Evolutionary conservation across 2,329 filamentous ascomycete species (phyloP).

Genomic region (Westerdykella ornata): DNA sequence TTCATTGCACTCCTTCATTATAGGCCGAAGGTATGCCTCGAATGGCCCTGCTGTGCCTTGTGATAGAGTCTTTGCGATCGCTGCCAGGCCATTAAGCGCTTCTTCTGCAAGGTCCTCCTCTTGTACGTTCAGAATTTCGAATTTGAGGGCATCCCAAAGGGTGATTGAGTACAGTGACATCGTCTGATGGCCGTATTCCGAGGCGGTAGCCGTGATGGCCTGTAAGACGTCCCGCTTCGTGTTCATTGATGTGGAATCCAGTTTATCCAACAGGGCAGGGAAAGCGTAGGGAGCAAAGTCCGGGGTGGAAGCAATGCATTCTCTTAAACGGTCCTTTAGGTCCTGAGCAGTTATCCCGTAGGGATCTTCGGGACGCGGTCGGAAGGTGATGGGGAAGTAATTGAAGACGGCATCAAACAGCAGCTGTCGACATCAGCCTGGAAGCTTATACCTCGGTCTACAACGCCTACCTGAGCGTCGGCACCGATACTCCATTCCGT

Average conservation of each 20-base stretch:
- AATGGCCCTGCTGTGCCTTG: slow-evolving; percentile 43
- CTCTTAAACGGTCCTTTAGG: slow-evolving; percentile 56
- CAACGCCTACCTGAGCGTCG: slow-evolving; percentile 50
- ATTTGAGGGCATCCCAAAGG: slow-evolving; percentile 63
- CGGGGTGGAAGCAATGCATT: slow-evolving; percentile 57
- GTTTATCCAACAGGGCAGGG: slow-evolving; percentile 60
- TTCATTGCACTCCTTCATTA: slow-evolving; percentile 61
- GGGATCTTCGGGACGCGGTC: slow-evolving; percentile 61
- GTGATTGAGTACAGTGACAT: slow-evolving; percentile 58
- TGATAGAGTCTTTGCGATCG: slow-evolving; percentile 52
- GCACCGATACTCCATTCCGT: slow-evolving; percentile 59
- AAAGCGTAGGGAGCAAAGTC: slow-evolving; percentile 61
- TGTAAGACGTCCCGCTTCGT: slow-evolving; percentile 64
- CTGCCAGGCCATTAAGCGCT: slow-evolving; percentile 50
- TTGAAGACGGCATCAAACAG: slow-evolving; percentile 65
- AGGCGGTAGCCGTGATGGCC: slow-evolving; percentile 54
- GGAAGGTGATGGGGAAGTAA: slow-evolving; percentile 66
- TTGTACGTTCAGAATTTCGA: slow-evolving; percentile 60
- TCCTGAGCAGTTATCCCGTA: slow-evolving; percentile 65
- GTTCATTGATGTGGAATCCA: slow-evolving; percentile 62
- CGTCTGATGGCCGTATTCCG: slow-evolving; percentile 53
- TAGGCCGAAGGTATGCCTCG: slow-evolving; percentile 51
- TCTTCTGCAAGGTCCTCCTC: slow-evolving; percentile 59
- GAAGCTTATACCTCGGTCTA: neutral
- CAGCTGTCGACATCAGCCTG: slow-evolving; percentile 22